Conservation (phyloP, 2,329 filamentous ascomycete species). For the Aspergillus ustus region DNA sequence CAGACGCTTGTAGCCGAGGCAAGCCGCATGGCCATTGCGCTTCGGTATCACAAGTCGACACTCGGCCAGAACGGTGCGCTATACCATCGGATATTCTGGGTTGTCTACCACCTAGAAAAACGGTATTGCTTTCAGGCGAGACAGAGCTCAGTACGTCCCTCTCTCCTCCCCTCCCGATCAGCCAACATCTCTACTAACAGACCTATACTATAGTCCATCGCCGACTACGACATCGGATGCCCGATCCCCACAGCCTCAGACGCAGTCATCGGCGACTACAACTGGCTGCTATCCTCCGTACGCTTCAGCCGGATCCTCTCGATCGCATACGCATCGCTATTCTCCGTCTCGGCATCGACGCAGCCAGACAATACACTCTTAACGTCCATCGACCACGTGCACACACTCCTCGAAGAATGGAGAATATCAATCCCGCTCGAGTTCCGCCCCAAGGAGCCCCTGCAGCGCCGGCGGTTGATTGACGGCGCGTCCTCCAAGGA, state of each 20-base stretch:
- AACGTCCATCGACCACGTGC: constrained; percentile 29
- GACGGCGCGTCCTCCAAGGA: constrained; percentile 22
- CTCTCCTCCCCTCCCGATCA: no score
- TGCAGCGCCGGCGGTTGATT: constrained; percentile 12
- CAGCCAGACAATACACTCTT: constrained; percentile 22
- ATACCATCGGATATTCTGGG: constrained; percentile 44
- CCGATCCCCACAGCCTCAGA: constrained; percentile 40
- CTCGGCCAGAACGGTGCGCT: constrained; percentile 20
- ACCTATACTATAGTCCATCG: constrained; percentile 36
- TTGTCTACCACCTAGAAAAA: constrained; percentile 48
- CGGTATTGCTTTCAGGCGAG: constrained; percentile 36
- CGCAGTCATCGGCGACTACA: constrained; percentile 36
- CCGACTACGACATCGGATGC: constrained; percentile 45
- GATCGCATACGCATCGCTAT: constrained; percentile 38
- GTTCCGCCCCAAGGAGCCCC: constrained; percentile 36
- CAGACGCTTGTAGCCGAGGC: constrained; percentile 39
- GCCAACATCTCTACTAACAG: neutral
- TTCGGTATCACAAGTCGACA: constrained; percentile 36
- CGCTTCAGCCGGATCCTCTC: constrained; percentile 40
- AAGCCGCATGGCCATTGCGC: constrained; percentile 38
- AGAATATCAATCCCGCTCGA: constrained; percentile 32
- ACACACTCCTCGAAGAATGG: constrained; percentile 39
- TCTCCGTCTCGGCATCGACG: constrained; percentile 40
- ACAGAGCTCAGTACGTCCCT: constrained; percentile 37
- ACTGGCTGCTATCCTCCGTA: constrained; percentile 42